A percentile compares a stretch with the other conserved stretches of the same genome.
phyloP scores from a whole-genome alignment of 2,329 filamentous ascomycete genomes.

The Botrytis pseudocinerea region DNA sequence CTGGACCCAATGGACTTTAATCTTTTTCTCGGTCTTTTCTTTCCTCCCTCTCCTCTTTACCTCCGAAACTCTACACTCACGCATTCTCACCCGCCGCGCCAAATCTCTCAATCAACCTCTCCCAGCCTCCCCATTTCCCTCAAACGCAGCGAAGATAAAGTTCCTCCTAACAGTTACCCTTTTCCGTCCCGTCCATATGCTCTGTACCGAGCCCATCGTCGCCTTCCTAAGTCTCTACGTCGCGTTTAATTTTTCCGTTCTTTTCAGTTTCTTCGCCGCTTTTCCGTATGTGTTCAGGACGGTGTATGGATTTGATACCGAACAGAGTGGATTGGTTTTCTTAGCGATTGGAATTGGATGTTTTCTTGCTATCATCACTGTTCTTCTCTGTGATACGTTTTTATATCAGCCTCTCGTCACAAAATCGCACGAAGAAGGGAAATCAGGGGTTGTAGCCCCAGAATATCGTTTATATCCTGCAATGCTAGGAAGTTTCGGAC shows the following conservation, averaged over 20 bases:
- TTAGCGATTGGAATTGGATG: conserved; percentile 45
- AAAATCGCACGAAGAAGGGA: conserved; percentile 11
- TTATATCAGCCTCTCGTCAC: conserved; percentile 42
- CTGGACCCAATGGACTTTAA: conserved; percentile 54
- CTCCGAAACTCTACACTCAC: conserved; percentile 45
- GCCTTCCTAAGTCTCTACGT: conserved; percentile 32
- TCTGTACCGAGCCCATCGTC: conserved; percentile 43
- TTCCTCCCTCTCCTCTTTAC: conserved; percentile 47
- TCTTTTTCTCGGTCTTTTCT: conserved; percentile 51
- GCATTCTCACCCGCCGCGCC: conserved; percentile 32
- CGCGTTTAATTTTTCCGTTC: conserved; percentile 40
- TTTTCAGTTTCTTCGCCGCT: conserved; percentile 46
- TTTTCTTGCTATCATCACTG: conserved; percentile 47
- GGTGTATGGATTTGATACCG: conserved; percentile 42
- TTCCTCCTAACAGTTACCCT: conserved; percentile 42
- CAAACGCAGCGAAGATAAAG: conserved; percentile 39
- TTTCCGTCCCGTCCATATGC: conserved; percentile 43
- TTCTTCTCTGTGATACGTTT: conserved; percentile 45
- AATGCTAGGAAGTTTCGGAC: conserved; percentile 57
- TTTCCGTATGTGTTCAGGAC: conserved; percentile 44
- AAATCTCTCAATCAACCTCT: conserved; percentile 46
- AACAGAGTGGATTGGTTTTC: conserved; percentile 43
- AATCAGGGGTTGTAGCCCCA: conserved; percentile 43
- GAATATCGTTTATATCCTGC: conserved; percentile 59
- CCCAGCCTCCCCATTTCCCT: conserved; percentile 41